Evolutionary conservation across 306 rosid genomes (phyloP), one percentile per base, ranked within the genome.

Genomic region (Myrica gale): DNA sequence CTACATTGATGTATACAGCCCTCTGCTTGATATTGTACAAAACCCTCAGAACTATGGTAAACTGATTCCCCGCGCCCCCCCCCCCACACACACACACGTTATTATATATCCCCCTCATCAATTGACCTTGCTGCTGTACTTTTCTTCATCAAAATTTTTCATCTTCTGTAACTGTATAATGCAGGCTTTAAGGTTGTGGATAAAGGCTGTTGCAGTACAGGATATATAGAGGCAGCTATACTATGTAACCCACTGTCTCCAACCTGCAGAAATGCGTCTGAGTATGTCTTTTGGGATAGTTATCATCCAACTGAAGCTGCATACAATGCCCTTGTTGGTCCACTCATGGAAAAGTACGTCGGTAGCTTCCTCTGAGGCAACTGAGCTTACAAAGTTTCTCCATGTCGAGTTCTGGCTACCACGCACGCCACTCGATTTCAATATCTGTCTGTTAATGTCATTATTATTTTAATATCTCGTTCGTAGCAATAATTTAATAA

Each of bases 181-280:
- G 73, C 83, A 91, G 95, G 97, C 5, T 85, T 76, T 45, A 61
- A 72, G 63, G 77, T 84, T 47, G 81, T 0, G 80, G 83, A 88
- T 8, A 80, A 66, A 57, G 97, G 97, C 13, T 91, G 97, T n/a
- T 91, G 97, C 62, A 92, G 95, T 6, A 89, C 97, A 43, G 97
- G 97, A 0, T 45, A 7, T 0, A 9, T 89, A 75, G 97, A 91
- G 71, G 95, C 86, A 23, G 57, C 97, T 5, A 60, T 89, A 3
- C 45, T 91, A 46, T 91, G 97, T 70, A 89, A 84, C 71, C 84
- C 71, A 13, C 52, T 77, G 50, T 63, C 56, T 23, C 15, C 72
- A 5, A 83, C 91, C 0, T 91, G 97, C 68, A 23, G 44, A 0
- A 45, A 88, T 75, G 71, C 73, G 7, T 61, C 80, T 0, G 47